phyloP scores from a whole-genome alignment of 768 basidiomycete genomes.

The Lactarius trivialis region DNA sequence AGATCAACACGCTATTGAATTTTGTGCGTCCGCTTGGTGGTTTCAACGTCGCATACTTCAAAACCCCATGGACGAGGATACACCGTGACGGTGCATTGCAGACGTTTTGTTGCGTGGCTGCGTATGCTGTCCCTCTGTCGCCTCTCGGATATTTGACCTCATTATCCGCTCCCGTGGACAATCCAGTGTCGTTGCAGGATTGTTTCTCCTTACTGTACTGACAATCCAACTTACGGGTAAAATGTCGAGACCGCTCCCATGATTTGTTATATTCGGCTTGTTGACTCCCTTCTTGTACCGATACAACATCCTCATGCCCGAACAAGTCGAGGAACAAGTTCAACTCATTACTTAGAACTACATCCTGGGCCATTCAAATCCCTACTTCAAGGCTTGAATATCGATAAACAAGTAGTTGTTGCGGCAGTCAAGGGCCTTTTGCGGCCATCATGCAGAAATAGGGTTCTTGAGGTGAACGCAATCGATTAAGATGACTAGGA shows the following conservation, averaged over 20 bases:
- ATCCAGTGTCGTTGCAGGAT: slow-evolving; percentile 40
- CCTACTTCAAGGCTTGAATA: too few relatives aligned
- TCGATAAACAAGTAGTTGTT: too few relatives aligned
- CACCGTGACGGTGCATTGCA: slow-evolving; percentile 57
- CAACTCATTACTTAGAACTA: too few relatives aligned
- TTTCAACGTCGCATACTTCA: slow-evolving; percentile 60
- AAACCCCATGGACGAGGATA: slow-evolving; percentile 56
- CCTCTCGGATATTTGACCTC: not conserved
- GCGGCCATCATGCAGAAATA: too few relatives aligned
- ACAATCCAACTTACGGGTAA: slow-evolving; percentile 45
- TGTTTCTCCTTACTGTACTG: slow-evolving; percentile 49
- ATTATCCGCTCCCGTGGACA: not conserved
- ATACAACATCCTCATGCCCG: too few relatives aligned
- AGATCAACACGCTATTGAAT: slow-evolving; percentile 57
- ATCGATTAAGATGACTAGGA: too few relatives aligned
- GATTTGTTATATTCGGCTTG: not conserved
- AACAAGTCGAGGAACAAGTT: too few relatives aligned
- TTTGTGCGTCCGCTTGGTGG: slow-evolving; percentile 50
- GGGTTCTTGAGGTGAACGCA: too few relatives aligned
- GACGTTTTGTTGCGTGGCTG: slow-evolving; percentile 56
- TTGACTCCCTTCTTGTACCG: too few relatives aligned
- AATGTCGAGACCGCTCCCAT: slow-evolving; percentile 32
- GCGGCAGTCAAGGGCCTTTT: too few relatives aligned
- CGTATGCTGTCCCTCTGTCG: slow-evolving; percentile 34
- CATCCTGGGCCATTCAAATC: too few relatives aligned